Conservation (phyloP, 164 flowering plant genomes). For the Vitis labrusca region DNA sequence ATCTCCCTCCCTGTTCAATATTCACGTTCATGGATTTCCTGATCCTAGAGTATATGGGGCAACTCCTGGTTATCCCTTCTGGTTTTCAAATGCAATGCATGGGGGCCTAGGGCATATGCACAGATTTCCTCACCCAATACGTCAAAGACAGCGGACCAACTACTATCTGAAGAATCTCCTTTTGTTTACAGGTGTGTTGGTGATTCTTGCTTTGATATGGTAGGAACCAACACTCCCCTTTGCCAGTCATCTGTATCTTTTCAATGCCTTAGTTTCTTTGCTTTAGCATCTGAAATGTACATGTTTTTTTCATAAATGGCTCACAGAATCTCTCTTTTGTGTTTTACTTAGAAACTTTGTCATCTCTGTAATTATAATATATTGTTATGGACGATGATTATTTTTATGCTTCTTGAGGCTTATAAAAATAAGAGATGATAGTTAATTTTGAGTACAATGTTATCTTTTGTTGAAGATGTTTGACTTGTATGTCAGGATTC, state of each 20-base stretch:
- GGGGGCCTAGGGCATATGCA: constrained; percentile 27
- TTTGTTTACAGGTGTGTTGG: constrained; percentile 30
- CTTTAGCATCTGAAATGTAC: too few species aligned
- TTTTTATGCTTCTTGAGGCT: too few species aligned
- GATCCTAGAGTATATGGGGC: constrained; percentile 59
- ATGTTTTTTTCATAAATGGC: neutral
- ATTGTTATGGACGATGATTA: too few species aligned
- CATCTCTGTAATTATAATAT: too few species aligned
- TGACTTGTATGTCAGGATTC: too few species aligned
- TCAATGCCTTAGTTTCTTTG: neutral
- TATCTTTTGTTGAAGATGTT: too few species aligned
- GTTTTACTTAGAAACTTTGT: too few species aligned
- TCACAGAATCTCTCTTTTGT: too few species aligned
- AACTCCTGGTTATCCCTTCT: constrained; percentile 53
- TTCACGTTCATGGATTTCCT: constrained; percentile 67
- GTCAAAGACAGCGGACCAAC: constrained; percentile 30
- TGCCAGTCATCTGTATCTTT: neutral
- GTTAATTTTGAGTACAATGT: too few species aligned
- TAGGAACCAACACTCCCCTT: constrained; percentile 13
- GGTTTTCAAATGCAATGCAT: constrained; percentile 30
- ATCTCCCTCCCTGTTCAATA: constrained; percentile 51
- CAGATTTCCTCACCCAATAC: constrained; percentile 19
- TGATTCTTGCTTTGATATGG: constrained; percentile 30
- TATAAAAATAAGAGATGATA: too few species aligned
- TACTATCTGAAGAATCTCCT: constrained; percentile 33